A percentile compares a stretch with the other conserved stretches of the same genome.
Conservation (phyloP, 352 stramenopile species). For the Pythium chondricola region DNA sequence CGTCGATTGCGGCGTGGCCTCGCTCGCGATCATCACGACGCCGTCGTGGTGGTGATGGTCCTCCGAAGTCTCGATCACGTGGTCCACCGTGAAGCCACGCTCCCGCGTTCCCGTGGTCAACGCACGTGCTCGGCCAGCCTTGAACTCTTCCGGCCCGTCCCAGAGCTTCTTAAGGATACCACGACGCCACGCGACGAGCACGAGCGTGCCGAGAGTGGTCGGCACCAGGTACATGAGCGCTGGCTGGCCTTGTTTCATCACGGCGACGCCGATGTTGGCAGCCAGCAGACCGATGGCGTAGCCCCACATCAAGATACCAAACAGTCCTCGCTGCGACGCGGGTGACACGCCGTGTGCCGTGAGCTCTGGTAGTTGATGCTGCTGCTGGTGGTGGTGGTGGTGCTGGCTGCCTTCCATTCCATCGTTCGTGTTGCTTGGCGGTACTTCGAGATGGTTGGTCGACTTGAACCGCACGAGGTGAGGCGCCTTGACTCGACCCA, state of each 20-base stretch:
- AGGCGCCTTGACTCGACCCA: constrained; percentile 44
- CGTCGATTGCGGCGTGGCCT: constrained; percentile 13
- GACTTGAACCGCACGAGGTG: constrained; percentile 41
- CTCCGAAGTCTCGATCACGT: constrained; percentile 2
- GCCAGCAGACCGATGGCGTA: constrained; percentile 93
- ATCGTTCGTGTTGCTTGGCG: background rate
- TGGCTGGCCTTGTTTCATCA: constrained; percentile 91
- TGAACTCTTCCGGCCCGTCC: constrained; percentile 61
- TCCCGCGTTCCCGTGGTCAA: constrained; percentile 3
- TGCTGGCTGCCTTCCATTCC: background rate
- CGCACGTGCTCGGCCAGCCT: background rate
- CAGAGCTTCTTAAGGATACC: constrained; percentile 88
- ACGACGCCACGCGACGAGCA: constrained; percentile 62
- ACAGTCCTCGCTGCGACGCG: constrained; percentile 45
- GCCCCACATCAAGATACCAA: constrained; percentile 84
- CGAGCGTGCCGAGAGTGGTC: constrained; percentile 84
- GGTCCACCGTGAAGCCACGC: constrained; percentile 13
- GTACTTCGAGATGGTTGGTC: constrained; percentile 14
- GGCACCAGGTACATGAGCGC: constrained; percentile 96
- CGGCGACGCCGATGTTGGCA: constrained; percentile 91
- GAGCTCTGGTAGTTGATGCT: constrained; percentile 36
- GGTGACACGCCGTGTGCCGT: constrained; percentile 6
- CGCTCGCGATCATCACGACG: constrained; percentile 9
- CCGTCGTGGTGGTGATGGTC: constrained; percentile 3
- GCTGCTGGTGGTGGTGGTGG: background rate